Percentiles rank a stretch among this genome's conserved stretches.
Conservation (phyloP, 148 eudicot species). For the Diospyros lotus region DNA sequence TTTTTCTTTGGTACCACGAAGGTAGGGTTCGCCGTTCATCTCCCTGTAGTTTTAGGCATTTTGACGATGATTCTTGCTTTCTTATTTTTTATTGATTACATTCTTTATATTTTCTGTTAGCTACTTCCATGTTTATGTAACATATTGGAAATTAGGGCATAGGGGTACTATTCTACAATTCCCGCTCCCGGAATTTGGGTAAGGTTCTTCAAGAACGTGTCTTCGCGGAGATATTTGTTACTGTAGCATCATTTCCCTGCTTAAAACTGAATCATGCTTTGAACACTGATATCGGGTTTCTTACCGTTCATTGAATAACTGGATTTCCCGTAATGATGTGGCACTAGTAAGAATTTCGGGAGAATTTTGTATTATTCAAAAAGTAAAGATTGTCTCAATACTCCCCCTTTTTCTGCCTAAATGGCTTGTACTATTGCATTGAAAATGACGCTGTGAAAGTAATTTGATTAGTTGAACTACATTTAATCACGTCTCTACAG, state of each 20-base stretch:
- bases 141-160: not conserved
- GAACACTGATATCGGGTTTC: not conserved
- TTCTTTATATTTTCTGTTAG: not conserved
- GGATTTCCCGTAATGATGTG: not conserved
- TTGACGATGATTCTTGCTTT: not conserved
- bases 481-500: too few species aligned
- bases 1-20: too few species aligned
- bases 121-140: not conserved
- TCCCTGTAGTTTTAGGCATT: not conserved
- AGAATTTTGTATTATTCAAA: not conserved
- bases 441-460: too few species aligned
- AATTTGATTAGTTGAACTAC: too few species aligned
- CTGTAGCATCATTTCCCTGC: not conserved
- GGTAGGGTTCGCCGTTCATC: not conserved
- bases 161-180: too few species aligned
- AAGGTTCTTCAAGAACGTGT: not conserved
- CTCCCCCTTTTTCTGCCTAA: too few species aligned
- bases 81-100: not conserved
- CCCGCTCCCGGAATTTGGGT: not conserved
- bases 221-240: not conserved
- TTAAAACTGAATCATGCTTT: not conserved
- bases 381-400: not conserved
- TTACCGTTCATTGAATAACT: not conserved
- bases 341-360: not conserved
- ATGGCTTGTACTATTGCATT: too few species aligned